Percentiles rank a stretch among this genome's conserved stretches.
phyloP scores from a whole-genome alignment of 352 stramenopile genomes.

The Phytophthora macrochlamydospora region DNA sequence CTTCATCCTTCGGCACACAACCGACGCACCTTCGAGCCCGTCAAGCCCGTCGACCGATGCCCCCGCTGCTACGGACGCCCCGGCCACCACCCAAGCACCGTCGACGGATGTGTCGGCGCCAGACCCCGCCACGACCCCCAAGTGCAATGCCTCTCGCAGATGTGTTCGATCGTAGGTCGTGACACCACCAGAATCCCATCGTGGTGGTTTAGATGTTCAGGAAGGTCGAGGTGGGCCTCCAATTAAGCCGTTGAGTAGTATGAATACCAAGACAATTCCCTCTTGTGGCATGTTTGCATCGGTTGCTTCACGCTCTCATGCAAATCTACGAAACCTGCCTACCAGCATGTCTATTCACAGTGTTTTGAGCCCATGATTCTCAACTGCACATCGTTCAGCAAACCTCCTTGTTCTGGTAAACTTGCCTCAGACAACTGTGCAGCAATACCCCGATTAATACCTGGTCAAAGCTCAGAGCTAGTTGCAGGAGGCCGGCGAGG shows the following conservation, averaged over 20 bases:
- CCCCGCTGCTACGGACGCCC: constrained; percentile 6
- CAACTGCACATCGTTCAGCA: not conserved
- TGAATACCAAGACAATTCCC: not conserved
- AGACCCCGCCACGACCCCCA: constrained; percentile 8
- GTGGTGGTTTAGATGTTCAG: constrained; percentile 1
- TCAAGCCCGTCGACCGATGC: constrained; percentile 5
- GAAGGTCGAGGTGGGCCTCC: not conserved
- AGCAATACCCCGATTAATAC: too few species aligned
- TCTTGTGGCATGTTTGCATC: not conserved
- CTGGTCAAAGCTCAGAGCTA: constrained; percentile 5
- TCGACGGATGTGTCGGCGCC: constrained; percentile 6
- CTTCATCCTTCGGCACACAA: too few species aligned
- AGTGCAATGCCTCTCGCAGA: constrained; percentile 23
- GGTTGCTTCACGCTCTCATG: not conserved
- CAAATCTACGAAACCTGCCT: not conserved
- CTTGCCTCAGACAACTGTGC: constrained; percentile 24
- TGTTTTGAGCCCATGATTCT: not conserved
- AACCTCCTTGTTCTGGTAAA: too few species aligned
- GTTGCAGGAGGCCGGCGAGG: constrained; percentile 13
- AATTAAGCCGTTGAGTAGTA: not conserved
- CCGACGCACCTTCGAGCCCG: too few species aligned
- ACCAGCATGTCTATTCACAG: not conserved
- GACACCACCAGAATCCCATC: not conserved
- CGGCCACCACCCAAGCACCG: constrained; percentile 14
- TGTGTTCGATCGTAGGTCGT: constrained; percentile 14